phyloP scores from a whole-genome alignment of 495 filamentous ascomycete genomes.

The Cladorrhinum samala region DNA sequence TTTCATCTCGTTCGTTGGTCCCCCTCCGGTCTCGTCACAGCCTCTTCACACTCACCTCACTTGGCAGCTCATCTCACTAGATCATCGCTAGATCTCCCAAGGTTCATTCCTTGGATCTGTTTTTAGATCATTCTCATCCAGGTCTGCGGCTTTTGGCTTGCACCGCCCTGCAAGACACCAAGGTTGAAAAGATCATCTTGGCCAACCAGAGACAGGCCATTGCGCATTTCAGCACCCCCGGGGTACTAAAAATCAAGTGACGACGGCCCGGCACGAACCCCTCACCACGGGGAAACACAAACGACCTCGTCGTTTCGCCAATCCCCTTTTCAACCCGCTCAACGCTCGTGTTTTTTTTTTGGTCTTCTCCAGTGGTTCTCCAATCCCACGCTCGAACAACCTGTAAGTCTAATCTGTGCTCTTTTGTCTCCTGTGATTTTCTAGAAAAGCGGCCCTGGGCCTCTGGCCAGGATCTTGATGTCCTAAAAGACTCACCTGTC shows the following conservation, averaged over 20 bases:
- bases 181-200: background rate
- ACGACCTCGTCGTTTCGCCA: slow-evolving; percentile 9
- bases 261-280: slow-evolving; percentile 17
- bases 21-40: background rate
- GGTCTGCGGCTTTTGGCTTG: slow-evolving; percentile 15
- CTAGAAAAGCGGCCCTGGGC: background rate
- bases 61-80: background rate
- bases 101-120: slow-evolving; percentile 15
- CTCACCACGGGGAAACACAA: slow-evolving; percentile 12
- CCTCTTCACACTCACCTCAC: background rate
- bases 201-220: slow-evolving; percentile 23
- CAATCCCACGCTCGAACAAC: no score
- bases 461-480: background rate
- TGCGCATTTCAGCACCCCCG: slow-evolving; percentile 6
- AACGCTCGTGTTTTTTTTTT: no score
- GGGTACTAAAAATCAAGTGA: slow-evolving; percentile 7
- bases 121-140: slow-evolving; percentile 20
- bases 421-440: background rate
- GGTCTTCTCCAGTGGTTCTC: no score
- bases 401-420: background rate
- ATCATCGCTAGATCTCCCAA: slow-evolving; percentile 3
- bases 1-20: background rate
- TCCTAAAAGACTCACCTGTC: slow-evolving; percentile 26
- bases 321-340: slow-evolving; percentile 1
- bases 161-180: slow-evolving; percentile 8